These are phyloP conservation scores for Phytopythium chamaehyphon DNA, from an alignment of 352 stramenopile species.

Conservation along the genomic window DNA sequence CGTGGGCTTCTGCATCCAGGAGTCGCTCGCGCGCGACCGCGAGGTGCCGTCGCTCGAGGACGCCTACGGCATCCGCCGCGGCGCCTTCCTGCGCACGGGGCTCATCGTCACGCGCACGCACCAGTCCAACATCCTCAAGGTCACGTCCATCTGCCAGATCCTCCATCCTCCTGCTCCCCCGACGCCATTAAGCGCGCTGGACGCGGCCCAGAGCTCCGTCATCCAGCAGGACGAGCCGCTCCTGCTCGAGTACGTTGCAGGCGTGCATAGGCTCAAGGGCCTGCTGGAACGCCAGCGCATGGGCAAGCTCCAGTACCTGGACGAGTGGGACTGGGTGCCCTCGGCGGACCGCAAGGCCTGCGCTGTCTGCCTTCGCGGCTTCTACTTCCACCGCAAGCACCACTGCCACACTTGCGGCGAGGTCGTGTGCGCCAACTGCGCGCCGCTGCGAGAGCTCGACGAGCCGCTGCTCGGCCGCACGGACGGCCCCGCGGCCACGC, in stretches of 20 bases:
- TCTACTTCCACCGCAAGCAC: conserved; percentile 78
- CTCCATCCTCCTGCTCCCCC: background rate
- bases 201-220: background rate
- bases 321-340: conserved; percentile 77
- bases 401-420: conserved; percentile 75
- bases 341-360: conserved; percentile 72
- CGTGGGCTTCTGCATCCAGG: conserved; percentile 77
- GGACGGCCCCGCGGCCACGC: conserved; percentile 20
- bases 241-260: conserved; percentile 59
- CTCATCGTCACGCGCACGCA: conserved; percentile 76
- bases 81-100: conserved; percentile 51
- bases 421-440: conserved; percentile 71
- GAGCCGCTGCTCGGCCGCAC: conserved; percentile 36
- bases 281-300: conserved; percentile 75
- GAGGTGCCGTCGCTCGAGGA: conserved; percentile 63
- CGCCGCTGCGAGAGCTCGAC: conserved; percentile 66
- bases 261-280: conserved; percentile 48
- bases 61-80: conserved; percentile 51
- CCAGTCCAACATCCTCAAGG: conserved; percentile 62
- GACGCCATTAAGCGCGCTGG: background rate
- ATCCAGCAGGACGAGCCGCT: conserved; percentile 34
- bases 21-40: conserved; percentile 54
- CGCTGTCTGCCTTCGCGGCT: conserved; percentile 69
- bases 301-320: conserved; percentile 64
- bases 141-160: conserved; percentile 43